Percentiles rank a stretch among this genome's conserved stretches.
Conservation (phyloP, 179 eudicot genomes). For the Silene noctiflora region DNA sequence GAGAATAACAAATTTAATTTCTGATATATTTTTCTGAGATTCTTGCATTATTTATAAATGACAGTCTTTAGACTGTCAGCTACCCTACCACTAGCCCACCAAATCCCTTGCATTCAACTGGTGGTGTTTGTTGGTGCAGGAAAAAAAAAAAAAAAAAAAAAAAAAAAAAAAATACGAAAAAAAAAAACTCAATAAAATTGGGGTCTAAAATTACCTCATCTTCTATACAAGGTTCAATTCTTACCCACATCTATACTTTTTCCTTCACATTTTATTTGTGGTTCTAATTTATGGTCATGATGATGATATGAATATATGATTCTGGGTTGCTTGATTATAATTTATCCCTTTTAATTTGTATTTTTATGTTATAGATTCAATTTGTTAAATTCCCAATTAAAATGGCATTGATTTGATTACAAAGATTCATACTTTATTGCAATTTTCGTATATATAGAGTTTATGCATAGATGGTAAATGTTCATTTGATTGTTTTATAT, state of each 20-base stretch:
- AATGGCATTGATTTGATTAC: constrained; percentile 1
- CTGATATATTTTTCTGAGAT: neutral
- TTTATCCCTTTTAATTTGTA: neutral
- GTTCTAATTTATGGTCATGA: constrained; percentile 16
- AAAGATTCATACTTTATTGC: constrained; percentile 10
- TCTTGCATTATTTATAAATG: neutral
- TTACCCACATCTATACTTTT: constrained; percentile 24
- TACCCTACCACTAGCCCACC: constrained; percentile 5
- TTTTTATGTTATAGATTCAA: neutral
- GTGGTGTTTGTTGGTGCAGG: constrained; percentile 12
- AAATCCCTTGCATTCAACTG: constrained; percentile 9
- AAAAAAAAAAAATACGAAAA: neutral
- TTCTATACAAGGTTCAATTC: constrained; percentile 4
- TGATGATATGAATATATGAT: too few species aligned
- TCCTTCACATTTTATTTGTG: constrained; percentile 18
- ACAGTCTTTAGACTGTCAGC: neutral
- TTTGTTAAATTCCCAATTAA: neutral
- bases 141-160: neutral
- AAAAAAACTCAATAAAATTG: neutral
- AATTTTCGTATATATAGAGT: neutral
- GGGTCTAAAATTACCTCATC: neutral
- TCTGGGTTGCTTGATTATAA: neutral
- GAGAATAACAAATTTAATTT: neutral
- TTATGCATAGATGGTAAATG: constrained; percentile 25
- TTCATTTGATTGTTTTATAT: neutral